A percentile compares a stretch with the other conserved stretches of the same genome.
Evolutionary conservation across 2,329 filamentous ascomycete genomes (phyloP).

Genomic region (Verticillium tricorpus): DNA sequence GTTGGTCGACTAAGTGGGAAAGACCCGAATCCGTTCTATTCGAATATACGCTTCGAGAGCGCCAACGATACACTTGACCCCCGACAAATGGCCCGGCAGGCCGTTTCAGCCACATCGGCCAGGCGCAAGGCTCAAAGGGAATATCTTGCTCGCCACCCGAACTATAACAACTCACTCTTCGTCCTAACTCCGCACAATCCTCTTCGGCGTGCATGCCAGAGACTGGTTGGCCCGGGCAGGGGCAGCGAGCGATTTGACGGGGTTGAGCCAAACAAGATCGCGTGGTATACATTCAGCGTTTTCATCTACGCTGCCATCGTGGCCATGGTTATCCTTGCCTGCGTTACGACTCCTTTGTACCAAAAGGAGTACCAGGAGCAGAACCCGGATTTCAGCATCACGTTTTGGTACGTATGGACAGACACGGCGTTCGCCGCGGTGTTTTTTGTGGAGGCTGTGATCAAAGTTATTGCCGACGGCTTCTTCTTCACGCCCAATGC

Average conservation of each 20-base stretch:
- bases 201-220: slow-evolving; percentile 78
- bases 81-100: slow-evolving; percentile 83
- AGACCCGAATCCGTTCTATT: slow-evolving; percentile 95
- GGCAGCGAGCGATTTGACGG: slow-evolving; percentile 85
- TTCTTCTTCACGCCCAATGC: slow-evolving; percentile 97
- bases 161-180: slow-evolving; percentile 89
- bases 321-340: slow-evolving; percentile 95
- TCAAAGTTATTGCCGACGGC: slow-evolving; percentile 94
- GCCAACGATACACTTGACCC: slow-evolving; percentile 79
- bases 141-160: slow-evolving; percentile 80
- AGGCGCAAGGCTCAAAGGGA: slow-evolving; percentile 86
- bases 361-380: slow-evolving; percentile 78
- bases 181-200: slow-evolving; percentile 77
- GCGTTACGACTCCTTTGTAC: slow-evolving; percentile 89
- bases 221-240: slow-evolving; percentile 84
- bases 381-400: slow-evolving; percentile 51
- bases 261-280: slow-evolving; percentile 77
- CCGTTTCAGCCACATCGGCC: slow-evolving; percentile 75
- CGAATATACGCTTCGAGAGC: slow-evolving; percentile 63
- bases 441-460: slow-evolving; percentile 79
- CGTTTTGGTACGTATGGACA: slow-evolving; percentile 93
- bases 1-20: slow-evolving; percentile 51
- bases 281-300: slow-evolving; percentile 92
- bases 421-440: slow-evolving; percentile 85
- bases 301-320: slow-evolving; percentile 93